A percentile compares a stretch with the other conserved stretches of the same genome.
phyloP scores from a whole-genome alignment of 352 stramenopile genomes.

The Pythium sukuiense region DNA sequence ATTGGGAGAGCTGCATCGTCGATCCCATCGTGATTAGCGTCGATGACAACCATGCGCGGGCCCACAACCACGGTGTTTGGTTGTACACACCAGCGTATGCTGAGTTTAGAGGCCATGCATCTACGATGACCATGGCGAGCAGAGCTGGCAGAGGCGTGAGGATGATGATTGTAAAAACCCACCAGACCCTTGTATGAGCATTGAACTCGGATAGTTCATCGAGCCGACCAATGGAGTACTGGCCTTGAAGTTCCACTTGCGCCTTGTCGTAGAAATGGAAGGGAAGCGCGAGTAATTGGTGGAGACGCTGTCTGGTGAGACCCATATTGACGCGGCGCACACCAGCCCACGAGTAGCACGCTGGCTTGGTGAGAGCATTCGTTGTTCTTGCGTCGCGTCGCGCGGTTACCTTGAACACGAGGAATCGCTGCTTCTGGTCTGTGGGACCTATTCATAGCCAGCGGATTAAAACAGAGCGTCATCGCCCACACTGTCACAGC shows the following conservation, averaged over 20 bases:
- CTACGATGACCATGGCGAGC: background rate
- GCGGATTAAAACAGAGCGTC: too few relatives aligned
- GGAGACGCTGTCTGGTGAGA: background rate
- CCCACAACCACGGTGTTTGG: background rate
- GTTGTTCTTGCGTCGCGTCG: too few relatives aligned
- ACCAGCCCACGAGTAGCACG: background rate
- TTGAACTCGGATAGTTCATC: background rate
- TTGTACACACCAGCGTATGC: background rate
- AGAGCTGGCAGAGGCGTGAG: background rate
- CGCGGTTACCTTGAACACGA: too few relatives aligned
- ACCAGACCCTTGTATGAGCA: background rate
- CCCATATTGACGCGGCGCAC: background rate
- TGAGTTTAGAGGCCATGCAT: background rate
- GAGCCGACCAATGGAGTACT: background rate
- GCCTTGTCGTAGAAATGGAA: background rate
- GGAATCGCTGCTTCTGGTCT: too few relatives aligned
- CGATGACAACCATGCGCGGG: background rate
- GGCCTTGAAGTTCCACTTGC: background rate
- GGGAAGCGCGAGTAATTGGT: background rate
- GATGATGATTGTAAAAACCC: background rate
- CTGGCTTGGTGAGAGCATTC: too few relatives aligned
- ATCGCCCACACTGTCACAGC: too few relatives aligned
- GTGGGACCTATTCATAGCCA: too few relatives aligned
- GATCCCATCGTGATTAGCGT: background rate
- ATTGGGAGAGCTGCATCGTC: background rate